Base-by-base conservation (phyloP, 192 early-diverging fungal genomes). In the Backusella parvicylindrica region DNA sequence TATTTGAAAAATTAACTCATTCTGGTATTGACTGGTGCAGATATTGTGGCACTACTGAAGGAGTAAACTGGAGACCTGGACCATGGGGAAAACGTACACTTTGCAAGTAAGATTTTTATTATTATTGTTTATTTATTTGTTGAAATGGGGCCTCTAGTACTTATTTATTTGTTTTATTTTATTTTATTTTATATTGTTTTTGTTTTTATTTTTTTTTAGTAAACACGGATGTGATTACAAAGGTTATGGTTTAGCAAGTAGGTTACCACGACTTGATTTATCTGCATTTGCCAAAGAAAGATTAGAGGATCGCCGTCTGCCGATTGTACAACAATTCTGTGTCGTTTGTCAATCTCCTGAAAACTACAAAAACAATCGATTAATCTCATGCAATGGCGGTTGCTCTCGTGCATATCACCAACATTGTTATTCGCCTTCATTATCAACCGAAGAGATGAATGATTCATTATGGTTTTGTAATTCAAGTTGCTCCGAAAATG, bases 11-110 rank as follows among this genome's bases (percentile, higher is more conserved):
- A 13, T 53, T 75, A 53, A 75, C 66, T 16, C 37, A 75, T 18
- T 37, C 41, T 2, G 72, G 72, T 18, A 40, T 91, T 75, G 88
- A 94, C 80, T 96, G 95, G 95, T 96, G 95, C 82, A 87, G 95
- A 69, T 96, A 95, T 81, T 96, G 95, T 75, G 95, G 95, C 28
- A 94, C 93, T 2, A 96, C 95, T 11, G 91, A 92, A 78, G 89
- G 92, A 36, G 86, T 93, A 79, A 92, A 96, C 86, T 91, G 93
- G 93, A 89, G 95, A 63, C 95, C 93, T 9, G 95, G 95, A 3
- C 95, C 95, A 70, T 96, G 95, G 95, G 95, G 95, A 31, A 95
- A 95, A 86, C 88, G 93, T 71, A 95, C 95, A 16, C 82, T 96
- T 60, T 96, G 95, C 93, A 96, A 96, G 88, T 90, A 84, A 74